These are phyloP conservation scores for Marchantia paleacea DNA, from an alignment of 225 moss, liverwort and hornwort species.

Conservation along the genomic window DNA sequence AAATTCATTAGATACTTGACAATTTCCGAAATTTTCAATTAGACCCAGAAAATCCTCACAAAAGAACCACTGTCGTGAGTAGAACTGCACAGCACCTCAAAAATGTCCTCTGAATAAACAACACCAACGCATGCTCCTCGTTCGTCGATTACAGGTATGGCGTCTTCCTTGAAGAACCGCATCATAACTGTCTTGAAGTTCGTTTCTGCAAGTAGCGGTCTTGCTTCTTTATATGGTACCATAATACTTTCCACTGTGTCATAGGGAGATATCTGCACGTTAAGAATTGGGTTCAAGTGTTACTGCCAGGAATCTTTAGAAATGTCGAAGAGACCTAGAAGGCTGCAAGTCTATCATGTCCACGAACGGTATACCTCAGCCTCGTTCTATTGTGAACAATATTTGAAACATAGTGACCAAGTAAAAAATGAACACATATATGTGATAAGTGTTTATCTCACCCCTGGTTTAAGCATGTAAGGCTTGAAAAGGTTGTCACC, in stretches of 20 bases:
- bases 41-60: neutral
- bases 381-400: too few species aligned
- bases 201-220: constrained; percentile 54
- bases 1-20: neutral
- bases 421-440: neutral
- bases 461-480: constrained; percentile 75
- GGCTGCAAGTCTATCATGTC: too few species aligned
- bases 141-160: constrained; percentile 68
- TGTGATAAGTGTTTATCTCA: constrained; percentile 29
- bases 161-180: constrained; percentile 71
- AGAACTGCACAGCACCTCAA: constrained; percentile 44
- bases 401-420: too few species aligned
- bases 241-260: constrained; percentile 74
- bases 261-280: constrained; percentile 64
- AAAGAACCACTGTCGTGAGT: neutral
- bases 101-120: constrained; percentile 67
- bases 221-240: constrained; percentile 58
- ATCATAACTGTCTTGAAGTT: constrained; percentile 57
- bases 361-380: too few species aligned
- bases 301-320: neutral
- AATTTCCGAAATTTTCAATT: neutral
- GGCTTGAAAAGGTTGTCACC: constrained; percentile 80
- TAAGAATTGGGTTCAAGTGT: neutral
- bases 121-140: constrained; percentile 76
- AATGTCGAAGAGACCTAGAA: too few species aligned